Evolutionary conservation across 2,329 filamentous ascomycete species (phyloP).

Genomic region (Talaromyces islandicus): DNA sequence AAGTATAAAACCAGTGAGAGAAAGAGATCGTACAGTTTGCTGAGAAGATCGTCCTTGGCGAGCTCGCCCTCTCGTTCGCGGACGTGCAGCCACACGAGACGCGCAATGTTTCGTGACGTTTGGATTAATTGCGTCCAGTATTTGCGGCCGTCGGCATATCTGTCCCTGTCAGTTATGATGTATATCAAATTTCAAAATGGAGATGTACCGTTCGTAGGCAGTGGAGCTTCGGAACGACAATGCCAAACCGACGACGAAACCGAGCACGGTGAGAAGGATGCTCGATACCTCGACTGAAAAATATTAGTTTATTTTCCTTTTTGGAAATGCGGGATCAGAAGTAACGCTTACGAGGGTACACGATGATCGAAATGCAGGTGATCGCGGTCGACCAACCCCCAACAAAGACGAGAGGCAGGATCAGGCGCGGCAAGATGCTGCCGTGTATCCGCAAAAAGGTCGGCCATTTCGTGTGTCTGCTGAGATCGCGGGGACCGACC

Average conservation of each 20-base stretch:
- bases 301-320: background rate
- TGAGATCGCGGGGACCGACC: constrained; percentile 57
- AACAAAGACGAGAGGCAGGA: constrained; percentile 61
- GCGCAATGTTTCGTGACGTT: constrained; percentile 52
- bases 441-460: constrained; percentile 70
- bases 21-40: constrained; percentile 51
- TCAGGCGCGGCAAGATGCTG: constrained; percentile 67
- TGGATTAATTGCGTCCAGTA: constrained; percentile 56
- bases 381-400: constrained; percentile 61
- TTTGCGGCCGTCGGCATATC: constrained; percentile 58
- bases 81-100: constrained; percentile 77
- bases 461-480: constrained; percentile 70
- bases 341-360: constrained; percentile 32
- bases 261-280: constrained; percentile 68
- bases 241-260: constrained; percentile 76
- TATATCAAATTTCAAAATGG: background rate
- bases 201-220: constrained; percentile 61
- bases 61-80: constrained; percentile 52
- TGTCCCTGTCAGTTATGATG: constrained; percentile 11
- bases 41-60: constrained; percentile 62
- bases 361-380: constrained; percentile 48
- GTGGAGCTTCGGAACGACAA: constrained; percentile 72
- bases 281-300: constrained; percentile 51
- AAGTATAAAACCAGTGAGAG: too few species aligned
- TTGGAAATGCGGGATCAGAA: background rate